Base-by-base conservation (phyloP, 768 basidiomycete species). In the Hygrophoropsis aurantiaca region DNA sequence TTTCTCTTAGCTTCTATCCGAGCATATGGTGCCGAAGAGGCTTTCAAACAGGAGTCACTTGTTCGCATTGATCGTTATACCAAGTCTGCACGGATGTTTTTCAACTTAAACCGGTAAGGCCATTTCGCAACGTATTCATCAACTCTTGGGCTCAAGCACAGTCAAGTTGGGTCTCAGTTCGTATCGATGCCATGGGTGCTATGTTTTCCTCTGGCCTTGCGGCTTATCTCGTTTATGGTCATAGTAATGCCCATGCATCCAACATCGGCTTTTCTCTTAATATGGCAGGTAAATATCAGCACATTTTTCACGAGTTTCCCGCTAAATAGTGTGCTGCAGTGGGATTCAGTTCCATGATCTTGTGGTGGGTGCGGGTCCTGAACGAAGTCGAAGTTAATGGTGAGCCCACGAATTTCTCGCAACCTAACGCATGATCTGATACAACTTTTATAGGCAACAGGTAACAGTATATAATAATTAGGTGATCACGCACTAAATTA, bases 151-250 rank as follows among this genome's bases (percentile, higher is more conserved):
- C 26, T 51, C 8, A 39, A 19, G 7, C 20, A 19, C 24, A 5
- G 40, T 20, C 24, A 42, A 72, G 77, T 42, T 80, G 78, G 79
- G 60, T 78, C 35, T 68, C 64, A 44, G 62, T 75, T 36, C 71
- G 77, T 48, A 71, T 90, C 32, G 88, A 91, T 58, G 52, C 62
- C 11, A 54, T 80, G 37, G 79, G 79, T 1, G 73, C 71, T n/a
- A n/a, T 77, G 18, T 81, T 83, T 55, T 61, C 79, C 2, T 57
- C 77, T 0, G 57, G 58, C 9, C 68, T 84, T 5, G 81, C 78
- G 2, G 71, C 72, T 11, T 79, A 79, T 57, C 65, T 84, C 15
- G 65, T 80, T 4, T 82, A 82, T 51, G 59, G 60, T 35, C 59
- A 59, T 11, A 71, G 74, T 66, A 59, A 73, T 15, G 60, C 58